phyloP scores from a whole-genome alignment of 352 stramenopile species.

The Blastocystis sp. region DNA sequence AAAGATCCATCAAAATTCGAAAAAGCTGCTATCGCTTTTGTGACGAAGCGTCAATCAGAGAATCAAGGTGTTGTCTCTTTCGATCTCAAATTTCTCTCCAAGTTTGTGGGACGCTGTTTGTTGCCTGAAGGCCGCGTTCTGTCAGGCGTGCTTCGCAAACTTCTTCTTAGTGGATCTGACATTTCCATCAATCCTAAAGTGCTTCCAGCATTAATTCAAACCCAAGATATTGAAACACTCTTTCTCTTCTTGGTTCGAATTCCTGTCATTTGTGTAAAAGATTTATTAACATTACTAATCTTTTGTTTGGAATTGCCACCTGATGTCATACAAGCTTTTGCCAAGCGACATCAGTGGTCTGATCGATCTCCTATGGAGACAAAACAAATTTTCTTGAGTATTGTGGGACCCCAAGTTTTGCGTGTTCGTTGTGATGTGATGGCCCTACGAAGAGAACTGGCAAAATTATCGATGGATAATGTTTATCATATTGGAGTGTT shows the following conservation, averaged over 20 bases:
- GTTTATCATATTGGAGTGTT: conserved; percentile 17
- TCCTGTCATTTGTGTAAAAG: not conserved
- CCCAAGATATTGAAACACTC: conserved; percentile 20
- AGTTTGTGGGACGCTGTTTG: not conserved
- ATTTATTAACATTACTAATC: not conserved
- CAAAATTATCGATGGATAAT: not conserved
- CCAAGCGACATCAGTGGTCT: not conserved
- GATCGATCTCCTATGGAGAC: not conserved
- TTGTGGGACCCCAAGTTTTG: not conserved
- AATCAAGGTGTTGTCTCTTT: conserved; percentile 23
- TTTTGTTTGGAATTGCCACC: not conserved
- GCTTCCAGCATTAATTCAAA: not conserved
- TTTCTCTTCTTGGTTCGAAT: not conserved
- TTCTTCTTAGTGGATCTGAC: not conserved
- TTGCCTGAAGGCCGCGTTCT: not conserved
- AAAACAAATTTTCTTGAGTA: not conserved
- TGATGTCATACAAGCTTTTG: not conserved
- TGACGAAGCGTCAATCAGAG: not conserved
- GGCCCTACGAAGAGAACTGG: not conserved
- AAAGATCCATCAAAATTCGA: not conserved
- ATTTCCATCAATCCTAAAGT: conserved; percentile 22
- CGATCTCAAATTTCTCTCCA: not conserved
- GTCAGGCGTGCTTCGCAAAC: not conserved
- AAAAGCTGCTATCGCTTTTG: not conserved
- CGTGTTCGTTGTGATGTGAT: not conserved